Evolutionary conservation across 2,329 filamentous ascomycete genomes (phyloP).

Genomic region (Colletotrichum falcatum): DNA sequence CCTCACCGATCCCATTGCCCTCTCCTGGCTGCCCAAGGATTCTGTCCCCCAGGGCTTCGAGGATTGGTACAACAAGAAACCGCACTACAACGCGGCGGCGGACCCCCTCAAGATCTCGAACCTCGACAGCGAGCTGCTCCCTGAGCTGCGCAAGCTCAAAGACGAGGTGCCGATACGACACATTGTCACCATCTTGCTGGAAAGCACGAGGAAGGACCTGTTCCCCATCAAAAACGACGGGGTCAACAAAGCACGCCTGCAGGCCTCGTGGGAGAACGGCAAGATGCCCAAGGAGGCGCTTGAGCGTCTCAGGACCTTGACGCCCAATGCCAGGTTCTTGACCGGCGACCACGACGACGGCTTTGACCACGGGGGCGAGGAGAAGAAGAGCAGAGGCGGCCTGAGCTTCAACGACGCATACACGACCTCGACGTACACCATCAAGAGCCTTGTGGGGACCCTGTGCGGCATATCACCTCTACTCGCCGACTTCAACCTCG

Average conservation of each 20-base stretch:
- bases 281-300: conserved; percentile 46
- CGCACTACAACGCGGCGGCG: conserved; percentile 48
- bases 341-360: conserved; percentile 31
- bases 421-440: conserved; percentile 51
- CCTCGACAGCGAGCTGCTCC: conserved; percentile 45
- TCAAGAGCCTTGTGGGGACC: conserved; percentile 51
- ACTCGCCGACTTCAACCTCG: conserved; percentile 51
- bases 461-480: conserved; percentile 52
- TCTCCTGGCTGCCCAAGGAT: conserved; percentile 47
- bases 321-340: conserved; percentile 37
- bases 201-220: conserved; percentile 52
- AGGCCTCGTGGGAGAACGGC: conserved; percentile 43
- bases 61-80: conserved; percentile 45
- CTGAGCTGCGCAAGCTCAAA: conserved; percentile 37
- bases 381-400: conserved; percentile 43
- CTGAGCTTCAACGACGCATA: conserved; percentile 49
- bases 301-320: conserved; percentile 44
- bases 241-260: conserved; percentile 45
- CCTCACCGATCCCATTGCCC: conserved; percentile 41
- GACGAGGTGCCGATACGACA: conserved; percentile 48
- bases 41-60: conserved; percentile 40
- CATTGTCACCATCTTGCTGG: conserved; percentile 51
- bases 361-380: conserved; percentile 11
- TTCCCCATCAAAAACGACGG: conserved; percentile 51
- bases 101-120: conserved; percentile 52